Conservation (phyloP, 768 basidiomycete species). For the Auricularia heimuer region DNA sequence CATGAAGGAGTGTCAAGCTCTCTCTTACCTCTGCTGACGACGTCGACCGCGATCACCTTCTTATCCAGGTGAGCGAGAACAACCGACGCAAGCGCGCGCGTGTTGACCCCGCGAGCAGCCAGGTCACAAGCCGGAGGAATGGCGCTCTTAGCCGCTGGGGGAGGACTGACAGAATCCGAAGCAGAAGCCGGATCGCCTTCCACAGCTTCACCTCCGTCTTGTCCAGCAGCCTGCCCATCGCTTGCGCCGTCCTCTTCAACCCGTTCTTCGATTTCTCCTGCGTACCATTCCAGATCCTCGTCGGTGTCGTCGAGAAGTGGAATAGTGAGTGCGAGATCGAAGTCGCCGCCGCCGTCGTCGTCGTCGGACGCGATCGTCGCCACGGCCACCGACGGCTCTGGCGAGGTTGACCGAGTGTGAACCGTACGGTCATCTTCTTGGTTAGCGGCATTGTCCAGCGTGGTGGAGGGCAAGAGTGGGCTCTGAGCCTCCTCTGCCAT, state of each 20-base stretch:
- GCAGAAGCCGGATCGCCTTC: not conserved
- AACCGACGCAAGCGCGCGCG: constrained; percentile 10
- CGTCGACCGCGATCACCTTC: constrained; percentile 15
- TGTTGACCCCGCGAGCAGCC: not conserved
- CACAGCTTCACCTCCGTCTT: not conserved
- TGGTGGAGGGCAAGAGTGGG: not conserved
- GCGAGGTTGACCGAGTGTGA: not conserved
- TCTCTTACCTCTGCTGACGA: constrained; percentile 15
- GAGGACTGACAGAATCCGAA: not conserved
- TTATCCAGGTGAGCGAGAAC: constrained; percentile 11
- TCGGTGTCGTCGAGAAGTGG: not conserved
- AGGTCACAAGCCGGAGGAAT: not conserved
- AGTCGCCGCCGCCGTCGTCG: not conserved
- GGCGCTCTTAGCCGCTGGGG: not conserved
- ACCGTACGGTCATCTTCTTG: not conserved
- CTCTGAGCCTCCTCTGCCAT: not conserved
- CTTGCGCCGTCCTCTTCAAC: not conserved
- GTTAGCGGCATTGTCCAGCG: not conserved
- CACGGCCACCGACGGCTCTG: not conserved
- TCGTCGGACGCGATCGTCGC: not conserved
- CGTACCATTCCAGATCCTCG: not conserved
- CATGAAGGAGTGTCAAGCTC: constrained; percentile 3
- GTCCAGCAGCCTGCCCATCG: not conserved
- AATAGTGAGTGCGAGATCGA: not conserved
- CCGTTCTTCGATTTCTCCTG: not conserved